Evolutionary conservation across 306 rosid species (phyloP).

Genomic region (Trifolium pratense): DNA sequence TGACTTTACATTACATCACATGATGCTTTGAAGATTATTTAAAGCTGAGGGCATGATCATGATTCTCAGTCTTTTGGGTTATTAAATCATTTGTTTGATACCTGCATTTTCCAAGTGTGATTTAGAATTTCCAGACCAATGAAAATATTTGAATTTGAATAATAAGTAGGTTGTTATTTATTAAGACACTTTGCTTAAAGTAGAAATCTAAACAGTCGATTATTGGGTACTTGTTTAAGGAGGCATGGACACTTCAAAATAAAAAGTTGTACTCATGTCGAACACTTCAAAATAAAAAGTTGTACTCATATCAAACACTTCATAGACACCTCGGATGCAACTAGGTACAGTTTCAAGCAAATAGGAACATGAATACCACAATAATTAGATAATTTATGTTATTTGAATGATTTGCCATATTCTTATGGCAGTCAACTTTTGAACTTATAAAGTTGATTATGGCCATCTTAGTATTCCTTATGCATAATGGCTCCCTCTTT

Average conservation of each 20-base stretch:
- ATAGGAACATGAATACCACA: neutral
- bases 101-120: neutral
- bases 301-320: neutral
- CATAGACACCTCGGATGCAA: neutral
- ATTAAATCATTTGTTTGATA: neutral
- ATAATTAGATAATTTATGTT: neutral
- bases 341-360: neutral
- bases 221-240: neutral
- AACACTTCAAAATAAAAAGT: neutral
- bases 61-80: neutral
- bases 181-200: neutral
- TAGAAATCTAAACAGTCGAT: slow-evolving; percentile 5
- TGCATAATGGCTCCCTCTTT: slow-evolving; percentile 24
- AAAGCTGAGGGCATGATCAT: neutral
- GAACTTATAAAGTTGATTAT: slow-evolving; percentile 21
- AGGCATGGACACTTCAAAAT: neutral
- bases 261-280: neutral
- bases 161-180: neutral
- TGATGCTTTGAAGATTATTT: neutral
- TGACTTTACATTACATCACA: slow-evolving; percentile 1
- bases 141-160: slow-evolving; percentile 3
- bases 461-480: slow-evolving; percentile 11
- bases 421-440: slow-evolving; percentile 7
- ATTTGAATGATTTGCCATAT: neutral
- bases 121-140: neutral